These are phyloP conservation scores for Colletotrichum melonis DNA, from an alignment of 2,329 filamentous ascomycete species.

Conservation along the genomic window DNA sequence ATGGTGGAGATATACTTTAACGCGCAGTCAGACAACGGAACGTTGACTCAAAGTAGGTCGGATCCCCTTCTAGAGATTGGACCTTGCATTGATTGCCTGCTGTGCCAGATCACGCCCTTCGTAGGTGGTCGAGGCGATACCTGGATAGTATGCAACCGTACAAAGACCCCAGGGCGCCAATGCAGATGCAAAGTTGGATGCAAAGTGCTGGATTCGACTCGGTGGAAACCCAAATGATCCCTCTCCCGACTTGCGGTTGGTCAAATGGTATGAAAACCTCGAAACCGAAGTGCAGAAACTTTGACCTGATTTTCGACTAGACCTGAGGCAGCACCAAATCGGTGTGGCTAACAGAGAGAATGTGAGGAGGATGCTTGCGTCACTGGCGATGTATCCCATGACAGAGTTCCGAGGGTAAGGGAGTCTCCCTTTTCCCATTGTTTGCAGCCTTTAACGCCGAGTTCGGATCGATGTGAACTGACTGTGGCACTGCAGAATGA, in stretches of 20 bases:
- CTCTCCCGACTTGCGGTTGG: conserved; percentile 77
- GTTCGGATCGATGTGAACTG: conserved; percentile 31
- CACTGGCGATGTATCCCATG: conserved; percentile 68
- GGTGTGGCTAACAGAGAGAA: conserved; percentile 66
- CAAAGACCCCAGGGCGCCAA: conserved; percentile 75
- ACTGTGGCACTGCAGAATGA: conserved; percentile 58
- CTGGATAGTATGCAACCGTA: conserved; percentile 69
- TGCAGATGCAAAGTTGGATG: conserved; percentile 70
- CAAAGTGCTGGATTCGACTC: conserved; percentile 73
- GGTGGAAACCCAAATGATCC: conserved; percentile 73
- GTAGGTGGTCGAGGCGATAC: conserved; percentile 75
- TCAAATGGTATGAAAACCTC: conserved; percentile 62
- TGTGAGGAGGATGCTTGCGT: conserved; percentile 64
- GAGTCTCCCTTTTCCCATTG: not conserved
- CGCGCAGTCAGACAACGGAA: conserved; percentile 86
- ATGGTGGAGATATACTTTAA: conserved; percentile 90
- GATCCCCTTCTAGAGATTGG: not conserved
- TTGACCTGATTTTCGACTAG: conserved; percentile 46
- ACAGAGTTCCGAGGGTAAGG: conserved; percentile 60
- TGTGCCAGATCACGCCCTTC: conserved; percentile 68
- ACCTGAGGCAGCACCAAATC: conserved; percentile 62
- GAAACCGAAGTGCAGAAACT: not conserved
- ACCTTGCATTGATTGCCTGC: conserved; percentile 31
- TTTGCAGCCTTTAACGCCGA: not conserved
- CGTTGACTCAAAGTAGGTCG: conserved; percentile 70